Evolutionary conservation across 441 rosid species (phyloP), one percentile per base, ranked within the genome.

Genomic region (Gossypium laxum): DNA sequence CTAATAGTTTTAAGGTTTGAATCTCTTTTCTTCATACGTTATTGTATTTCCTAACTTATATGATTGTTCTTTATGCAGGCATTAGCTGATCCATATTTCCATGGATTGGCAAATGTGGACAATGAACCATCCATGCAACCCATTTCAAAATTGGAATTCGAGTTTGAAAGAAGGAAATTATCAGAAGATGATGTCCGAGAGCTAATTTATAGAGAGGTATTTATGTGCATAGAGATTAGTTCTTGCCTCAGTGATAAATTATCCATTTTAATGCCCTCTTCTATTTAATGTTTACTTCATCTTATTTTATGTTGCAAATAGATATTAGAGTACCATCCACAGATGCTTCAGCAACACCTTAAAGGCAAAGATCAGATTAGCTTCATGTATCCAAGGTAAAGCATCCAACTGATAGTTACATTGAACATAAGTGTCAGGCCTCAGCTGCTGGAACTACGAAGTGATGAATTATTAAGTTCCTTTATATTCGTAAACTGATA

Each of bases 311-410:
- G 74, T 77, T 52, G 32, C 22, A 69, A 81, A 82, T 82, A 92
- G 99, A 92, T 91, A 76, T 81, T 95, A 74, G 99, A 95, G 88
- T 92, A 95, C 79, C 99, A 95, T 84, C 99, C 99, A 57, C 96
- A 95, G 80, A 91, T 95, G 99, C 85, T 92, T 74, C 85, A 91
- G 72, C 98, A 95, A 84, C 81, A 88, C 81, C 85, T 95, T 67
- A 86, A 82, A 24, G 98, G 99, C 41, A 89, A 88, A 73, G 97
- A 95, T 73, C 92, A 87, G 55, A 77, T 88, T 62, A 86, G 87
- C 85, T 95, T 95, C 82, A 83, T 95, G 81, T 95, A 92, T 76
- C 99, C 99, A 69, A 95, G 99, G 99, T 91, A 4, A 75, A 79
- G 55, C 58, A 54, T 45, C 69, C 19, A 55, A n/a, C 14, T 52